These are phyloP conservation scores for Tardiomyces digboiensis DNA, from an alignment of 1,139 yeast species.

Conservation along the genomic window DNA sequence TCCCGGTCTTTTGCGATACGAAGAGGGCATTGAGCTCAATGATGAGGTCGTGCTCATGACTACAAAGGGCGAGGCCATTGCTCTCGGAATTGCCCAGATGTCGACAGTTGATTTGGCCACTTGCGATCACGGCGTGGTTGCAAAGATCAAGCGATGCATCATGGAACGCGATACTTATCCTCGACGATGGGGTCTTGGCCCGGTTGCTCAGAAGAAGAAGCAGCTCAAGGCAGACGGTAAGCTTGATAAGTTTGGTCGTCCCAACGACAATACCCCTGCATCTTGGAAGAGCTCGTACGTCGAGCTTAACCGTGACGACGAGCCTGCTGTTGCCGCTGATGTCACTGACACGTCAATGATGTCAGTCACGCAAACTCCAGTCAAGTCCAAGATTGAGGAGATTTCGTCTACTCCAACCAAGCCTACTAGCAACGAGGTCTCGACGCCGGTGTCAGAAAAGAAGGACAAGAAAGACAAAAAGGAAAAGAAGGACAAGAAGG, in stretches of 20 bases:
- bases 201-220: slow-evolving; percentile 97
- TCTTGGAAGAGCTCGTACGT: slow-evolving; percentile 86
- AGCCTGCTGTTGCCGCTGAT: slow-evolving; percentile 25
- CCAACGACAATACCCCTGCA: slow-evolving; percentile 87
- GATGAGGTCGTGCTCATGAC: slow-evolving; percentile 98
- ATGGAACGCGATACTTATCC: slow-evolving; percentile 99
- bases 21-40: slow-evolving; percentile 93
- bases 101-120: slow-evolving; percentile 93
- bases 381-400: slow-evolving; percentile 12
- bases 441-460: slow-evolving; percentile 29
- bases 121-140: slow-evolving; percentile 98
- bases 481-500: slow-evolving; percentile 46
- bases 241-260: slow-evolving; percentile 91
- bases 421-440: slow-evolving; percentile 33
- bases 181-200: slow-evolving; percentile 99
- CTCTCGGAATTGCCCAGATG: slow-evolving; percentile 98
- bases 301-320: slow-evolving; percentile 63
- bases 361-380: slow-evolving; percentile 1
- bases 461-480: slow-evolving; percentile 39
- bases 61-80: slow-evolving; percentile 99
- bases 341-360: slow-evolving; percentile 4
- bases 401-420: slow-evolving; percentile 36
- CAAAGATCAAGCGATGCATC: slow-evolving; percentile 97
- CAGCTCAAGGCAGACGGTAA: slow-evolving; percentile 97
- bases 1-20: slow-evolving; percentile 96